These are phyloP conservation scores for Solanum appendiculatum DNA, from an alignment of 257 asterid species.

Conservation along the genomic window DNA sequence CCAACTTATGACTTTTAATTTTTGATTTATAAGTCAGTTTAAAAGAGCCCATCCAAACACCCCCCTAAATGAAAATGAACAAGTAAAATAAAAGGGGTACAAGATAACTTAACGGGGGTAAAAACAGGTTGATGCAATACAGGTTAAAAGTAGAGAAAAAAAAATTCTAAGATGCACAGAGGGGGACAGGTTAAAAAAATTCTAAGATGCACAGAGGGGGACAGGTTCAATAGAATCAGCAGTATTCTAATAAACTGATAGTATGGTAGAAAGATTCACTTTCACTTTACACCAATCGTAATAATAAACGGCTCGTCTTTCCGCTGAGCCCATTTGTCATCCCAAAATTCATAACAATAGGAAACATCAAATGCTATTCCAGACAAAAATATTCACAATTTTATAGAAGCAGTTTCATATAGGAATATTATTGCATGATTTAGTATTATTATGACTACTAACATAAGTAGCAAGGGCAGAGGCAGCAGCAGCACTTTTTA, in stretches of 20 bases:
- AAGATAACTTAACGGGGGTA: not conserved
- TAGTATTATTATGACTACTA: conserved; percentile 18
- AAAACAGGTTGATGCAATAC: not conserved
- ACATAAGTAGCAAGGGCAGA: conserved; percentile 51
- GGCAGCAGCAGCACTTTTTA: conserved; percentile 37
- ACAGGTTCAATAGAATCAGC: not conserved
- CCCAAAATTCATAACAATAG: not conserved
- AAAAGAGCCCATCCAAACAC: too few species aligned
- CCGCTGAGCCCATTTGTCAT: not conserved
- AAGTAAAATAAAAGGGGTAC: not conserved
- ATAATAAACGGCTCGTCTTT: not conserved
- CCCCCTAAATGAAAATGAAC: not conserved
- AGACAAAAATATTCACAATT: not conserved
- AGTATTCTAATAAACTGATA: not conserved
- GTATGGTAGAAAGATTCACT: not conserved
- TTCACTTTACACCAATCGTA: not conserved
- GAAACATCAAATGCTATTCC: not conserved
- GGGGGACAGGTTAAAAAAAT: not conserved
- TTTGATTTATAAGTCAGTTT: too few species aligned
- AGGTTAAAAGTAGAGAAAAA: not conserved
- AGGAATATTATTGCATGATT: not conserved
- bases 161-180: not conserved
- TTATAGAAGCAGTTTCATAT: not conserved
- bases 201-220: not conserved
- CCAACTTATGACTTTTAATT: too few species aligned